These are phyloP conservation scores for Teratosphaeria epicoccoides DNA, from an alignment of 2,329 filamentous ascomycete species.

Conservation along the genomic window DNA sequence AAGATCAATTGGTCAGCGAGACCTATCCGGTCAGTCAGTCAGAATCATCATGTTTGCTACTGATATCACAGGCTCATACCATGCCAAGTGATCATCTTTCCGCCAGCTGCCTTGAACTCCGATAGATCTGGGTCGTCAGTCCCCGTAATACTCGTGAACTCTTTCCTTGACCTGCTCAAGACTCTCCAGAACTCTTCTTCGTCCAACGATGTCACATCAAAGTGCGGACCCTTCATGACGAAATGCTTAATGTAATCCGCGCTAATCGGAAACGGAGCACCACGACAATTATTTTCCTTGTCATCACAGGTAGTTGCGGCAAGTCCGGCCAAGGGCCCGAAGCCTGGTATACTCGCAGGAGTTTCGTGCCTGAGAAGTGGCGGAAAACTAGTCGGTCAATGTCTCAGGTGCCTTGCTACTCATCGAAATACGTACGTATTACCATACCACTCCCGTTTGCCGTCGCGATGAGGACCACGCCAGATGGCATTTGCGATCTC, in stretches of 20 bases:
- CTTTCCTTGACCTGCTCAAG: slow-evolving; percentile 12
- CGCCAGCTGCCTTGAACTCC: slow-evolving; percentile 26
- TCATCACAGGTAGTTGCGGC: slow-evolving; percentile 19
- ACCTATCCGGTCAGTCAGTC: slow-evolving; percentile 9
- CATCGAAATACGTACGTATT: too few species aligned
- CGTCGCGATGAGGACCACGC: slow-evolving; percentile 20
- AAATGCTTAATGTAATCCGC: slow-evolving; percentile 28
- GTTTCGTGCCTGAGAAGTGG: too few species aligned
- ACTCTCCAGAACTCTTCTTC: slow-evolving; percentile 17
- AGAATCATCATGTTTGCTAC: neutral
- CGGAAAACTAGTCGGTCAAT: too few species aligned
- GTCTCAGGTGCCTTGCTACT: too few species aligned
- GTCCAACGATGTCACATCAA: slow-evolving; percentile 24
- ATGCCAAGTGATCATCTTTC: slow-evolving; percentile 37
- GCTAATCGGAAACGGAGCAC: slow-evolving; percentile 22
- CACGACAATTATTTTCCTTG: slow-evolving; percentile 14
- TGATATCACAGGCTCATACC: slow-evolving; percentile 13
- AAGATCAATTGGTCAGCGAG: slow-evolving; percentile 30
- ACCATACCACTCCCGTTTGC: slow-evolving; percentile 25
- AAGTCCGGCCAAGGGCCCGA: slow-evolving; percentile 12
- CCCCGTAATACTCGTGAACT: slow-evolving; percentile 28
- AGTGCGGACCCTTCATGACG: slow-evolving; percentile 23
- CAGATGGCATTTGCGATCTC: slow-evolving; percentile 24
- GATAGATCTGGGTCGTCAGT: slow-evolving; percentile 30
- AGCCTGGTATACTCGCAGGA: neutral